Conservation (phyloP, 805 yeast genomes). For the Pichia membranifaciens region DNA sequence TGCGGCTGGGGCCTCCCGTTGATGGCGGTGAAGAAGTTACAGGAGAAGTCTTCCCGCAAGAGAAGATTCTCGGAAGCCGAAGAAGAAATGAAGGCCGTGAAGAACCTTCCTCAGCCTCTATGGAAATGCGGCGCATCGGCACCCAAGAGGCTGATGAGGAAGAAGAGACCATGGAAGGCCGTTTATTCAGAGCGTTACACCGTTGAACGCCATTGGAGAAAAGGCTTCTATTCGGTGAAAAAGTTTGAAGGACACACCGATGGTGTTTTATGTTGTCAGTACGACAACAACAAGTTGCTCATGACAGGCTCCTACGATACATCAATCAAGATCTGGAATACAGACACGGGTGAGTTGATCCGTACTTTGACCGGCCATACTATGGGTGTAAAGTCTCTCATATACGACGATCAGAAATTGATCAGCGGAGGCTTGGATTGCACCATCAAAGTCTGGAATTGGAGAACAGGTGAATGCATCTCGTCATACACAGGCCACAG, state of each 20-base stretch:
- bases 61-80: constrained; percentile 24
- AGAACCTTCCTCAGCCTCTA: constrained; percentile 24
- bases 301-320: constrained; percentile 93
- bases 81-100: constrained; percentile 14
- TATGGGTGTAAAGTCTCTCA: constrained; percentile 78
- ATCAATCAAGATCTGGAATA: constrained; percentile 89
- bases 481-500: constrained; percentile 92
- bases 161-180: constrained; percentile 88
- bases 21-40: constrained; percentile 71
- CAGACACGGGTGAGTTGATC: constrained; percentile 68
- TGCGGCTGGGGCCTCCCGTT: constrained; percentile 99
- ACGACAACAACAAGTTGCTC: constrained; percentile 63
- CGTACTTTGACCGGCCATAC: constrained; percentile 84
- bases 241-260: constrained; percentile 78
- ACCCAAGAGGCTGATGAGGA: constrained; percentile 20
- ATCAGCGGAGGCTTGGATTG: constrained; percentile 90
- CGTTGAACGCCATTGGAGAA: constrained; percentile 93
- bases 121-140: constrained; percentile 11
- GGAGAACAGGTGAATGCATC: constrained; percentile 88
- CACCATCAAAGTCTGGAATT: constrained; percentile 93
- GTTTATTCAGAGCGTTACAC: constrained; percentile 87
- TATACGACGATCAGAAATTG: constrained; percentile 81
- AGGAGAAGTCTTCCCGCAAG: constrained; percentile 22
- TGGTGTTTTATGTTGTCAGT: constrained; percentile 84
- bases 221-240: constrained; percentile 60